A percentile compares a stretch with the other conserved stretches of the same genome.
phyloP scores from a whole-genome alignment of 2,329 filamentous ascomycete genomes.

The Fusarium sp. region DNA sequence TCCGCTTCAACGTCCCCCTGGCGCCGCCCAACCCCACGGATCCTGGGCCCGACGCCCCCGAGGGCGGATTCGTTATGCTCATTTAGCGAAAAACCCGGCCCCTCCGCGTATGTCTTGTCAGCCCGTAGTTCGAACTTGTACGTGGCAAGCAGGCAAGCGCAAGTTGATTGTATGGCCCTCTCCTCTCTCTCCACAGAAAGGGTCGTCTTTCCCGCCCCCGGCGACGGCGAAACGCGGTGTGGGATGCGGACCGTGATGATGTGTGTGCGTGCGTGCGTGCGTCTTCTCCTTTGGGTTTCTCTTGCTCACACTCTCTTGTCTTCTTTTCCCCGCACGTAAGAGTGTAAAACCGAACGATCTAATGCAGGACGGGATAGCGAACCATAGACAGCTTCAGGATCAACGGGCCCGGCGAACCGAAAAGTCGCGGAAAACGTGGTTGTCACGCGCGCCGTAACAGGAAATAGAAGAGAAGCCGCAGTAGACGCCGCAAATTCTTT shows the following conservation, averaged over 20 bases:
- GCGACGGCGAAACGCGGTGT: conserved; percentile 3
- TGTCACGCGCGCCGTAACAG: neutral
- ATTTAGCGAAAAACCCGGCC: conserved; percentile 47
- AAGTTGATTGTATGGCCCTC: neutral
- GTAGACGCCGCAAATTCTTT: neutral
- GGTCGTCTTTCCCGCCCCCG: neutral
- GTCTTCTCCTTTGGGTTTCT: neutral
- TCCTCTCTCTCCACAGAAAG: neutral
- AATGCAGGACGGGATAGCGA: conserved; percentile 11
- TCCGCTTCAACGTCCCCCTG: conserved; percentile 63
- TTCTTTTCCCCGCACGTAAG: conserved; percentile 16
- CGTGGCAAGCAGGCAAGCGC: neutral
- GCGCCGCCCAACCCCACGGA: conserved; percentile 57
- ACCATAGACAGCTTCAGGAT: neutral
- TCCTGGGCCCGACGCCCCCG: conserved; percentile 61
- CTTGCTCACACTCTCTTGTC: neutral
- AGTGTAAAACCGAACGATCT: neutral
- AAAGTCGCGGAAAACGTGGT: neutral
- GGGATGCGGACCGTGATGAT: neutral
- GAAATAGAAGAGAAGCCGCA: neutral
- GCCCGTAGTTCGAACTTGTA: neutral
- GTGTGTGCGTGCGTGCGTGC: neutral
- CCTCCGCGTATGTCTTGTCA: conserved; percentile 9
- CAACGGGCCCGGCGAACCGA: neutral
- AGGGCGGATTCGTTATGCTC: conserved; percentile 67